Evolutionary conservation across 345 rosid species (phyloP).

Genomic region (Syzygium aromaticum): DNA sequence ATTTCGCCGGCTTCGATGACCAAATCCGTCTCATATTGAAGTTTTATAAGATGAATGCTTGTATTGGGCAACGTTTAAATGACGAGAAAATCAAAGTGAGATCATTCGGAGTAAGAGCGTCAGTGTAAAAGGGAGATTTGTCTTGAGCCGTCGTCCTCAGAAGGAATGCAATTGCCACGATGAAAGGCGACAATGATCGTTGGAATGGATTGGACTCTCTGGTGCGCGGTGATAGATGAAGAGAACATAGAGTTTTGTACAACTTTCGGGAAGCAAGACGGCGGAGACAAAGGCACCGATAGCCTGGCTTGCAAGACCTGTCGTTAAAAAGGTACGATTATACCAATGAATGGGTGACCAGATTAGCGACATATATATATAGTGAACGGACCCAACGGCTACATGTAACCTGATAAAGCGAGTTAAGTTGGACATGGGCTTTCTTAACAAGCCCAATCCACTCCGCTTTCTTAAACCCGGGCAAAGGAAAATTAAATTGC

Average conservation of each 20-base stretch:
- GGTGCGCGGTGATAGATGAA: neutral
- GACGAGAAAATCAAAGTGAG: neutral
- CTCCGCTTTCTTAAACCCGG: neutral
- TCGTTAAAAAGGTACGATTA: neutral
- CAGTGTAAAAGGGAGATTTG: neutral
- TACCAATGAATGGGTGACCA: accelerated
- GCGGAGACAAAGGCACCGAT: neutral
- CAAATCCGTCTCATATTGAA: no score
- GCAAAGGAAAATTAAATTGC: neutral
- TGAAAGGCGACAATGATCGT: neutral
- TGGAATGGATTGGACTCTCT: neutral
- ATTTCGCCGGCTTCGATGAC: neutral
- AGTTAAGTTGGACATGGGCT: neutral
- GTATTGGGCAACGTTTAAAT: no score
- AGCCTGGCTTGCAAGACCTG: neutral
- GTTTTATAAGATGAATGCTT: no score
- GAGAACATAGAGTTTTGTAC: neutral
- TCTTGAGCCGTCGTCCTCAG: accelerated
- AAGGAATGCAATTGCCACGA: neutral
- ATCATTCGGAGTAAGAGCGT: neutral
- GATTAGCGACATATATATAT: neutral
- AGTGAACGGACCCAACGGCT: neutral
- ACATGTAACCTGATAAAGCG: neutral
- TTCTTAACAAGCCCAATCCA: neutral
- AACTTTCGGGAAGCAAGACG: neutral